Evolutionary conservation across 495 filamentous ascomycete species (phyloP), one percentile per base, ranked within the genome.

Genomic region (Aspergillus wentii): DNA sequence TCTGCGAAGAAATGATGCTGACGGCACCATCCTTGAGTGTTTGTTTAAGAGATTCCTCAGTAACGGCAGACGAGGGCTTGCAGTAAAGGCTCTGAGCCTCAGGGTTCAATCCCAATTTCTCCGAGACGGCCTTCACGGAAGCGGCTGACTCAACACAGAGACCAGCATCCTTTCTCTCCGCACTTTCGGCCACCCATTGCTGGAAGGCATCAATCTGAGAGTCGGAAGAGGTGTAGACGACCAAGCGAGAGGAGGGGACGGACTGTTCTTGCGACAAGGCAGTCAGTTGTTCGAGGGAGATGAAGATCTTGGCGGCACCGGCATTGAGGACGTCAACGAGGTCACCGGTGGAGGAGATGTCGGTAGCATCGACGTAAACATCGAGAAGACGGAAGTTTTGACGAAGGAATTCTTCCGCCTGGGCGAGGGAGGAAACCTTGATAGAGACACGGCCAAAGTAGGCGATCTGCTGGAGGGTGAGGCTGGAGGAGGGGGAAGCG

Each of bases 251-350:
- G 9, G 71, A 73, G 38, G 79, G 69, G 33, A 80, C 59, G 23
- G 72, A 69, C 32, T 76, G 66, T 48, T 77, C 71, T 38, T 66
- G 50, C 15, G 66, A 54, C 15, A 85, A 60, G 2, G 61, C 43
- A 30, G 69, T 60, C 46, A 83, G 66, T 64, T 86, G 82, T 30
- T 83, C 72, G 32, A 80, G 70, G 35, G 75, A 70, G 33, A 95
- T 81, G 58, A 97, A 90, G 30, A 94, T 81, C 60, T 83, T 92
- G 27, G 79, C 74, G n/a, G 88, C 88, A 35, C 94, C 92, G 45
- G 80, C 76, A 54, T 98, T 83, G 35, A 98, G 75, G 19, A 97
- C 72, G 35, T 85, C 74, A 34, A 89, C 63, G 14, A 95, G 64
- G 44, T 94, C 86, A 26, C 84, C 79, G 30, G 66, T 57, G 17